Evolutionary conservation across 768 basidiomycete species (phyloP).

Genomic region (Kwoniella shandongensis): DNA sequence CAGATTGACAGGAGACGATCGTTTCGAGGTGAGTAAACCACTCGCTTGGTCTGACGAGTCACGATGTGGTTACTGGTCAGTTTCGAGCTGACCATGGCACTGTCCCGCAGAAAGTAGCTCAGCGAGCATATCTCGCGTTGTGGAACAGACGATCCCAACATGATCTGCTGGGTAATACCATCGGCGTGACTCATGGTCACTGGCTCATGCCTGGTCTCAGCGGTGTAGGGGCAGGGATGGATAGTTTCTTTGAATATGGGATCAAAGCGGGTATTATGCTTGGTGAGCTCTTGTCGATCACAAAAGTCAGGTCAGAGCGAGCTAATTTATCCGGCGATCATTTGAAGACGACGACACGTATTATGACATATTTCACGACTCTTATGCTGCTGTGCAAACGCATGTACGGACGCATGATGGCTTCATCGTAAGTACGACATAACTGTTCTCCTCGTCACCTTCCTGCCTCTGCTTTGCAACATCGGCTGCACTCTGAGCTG

Average conservation of each 20-base stretch:
- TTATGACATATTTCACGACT: conserved; percentile 78
- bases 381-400: conserved; percentile 80
- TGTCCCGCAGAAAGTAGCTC: conserved; percentile 62
- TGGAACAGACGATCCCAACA: conserved; percentile 89
- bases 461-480: too few species aligned
- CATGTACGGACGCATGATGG: conserved; percentile 79
- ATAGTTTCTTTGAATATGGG: conserved; percentile 80
- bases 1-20: conserved; percentile 81
- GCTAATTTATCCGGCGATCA: background rate
- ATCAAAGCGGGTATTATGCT: conserved; percentile 49
- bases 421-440: conserved; percentile 66
- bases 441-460: background rate
- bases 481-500: too few species aligned
- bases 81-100: background rate
- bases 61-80: too few species aligned
- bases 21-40: conserved; percentile 65
- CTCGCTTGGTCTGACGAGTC: too few species aligned
- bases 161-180: conserved; percentile 80
- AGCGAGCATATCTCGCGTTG: conserved; percentile 84
- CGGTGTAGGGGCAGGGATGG: conserved; percentile 89
- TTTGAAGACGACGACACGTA: conserved; percentile 70
- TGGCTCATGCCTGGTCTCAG: conserved; percentile 77
- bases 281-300: conserved; percentile 20
- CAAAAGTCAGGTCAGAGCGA: background rate
- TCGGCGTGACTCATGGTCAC: conserved; percentile 73